These are phyloP conservation scores for Linnemannia schmuckeri DNA, from an alignment of 192 early-diverging fungal species.

Conservation along the genomic window DNA sequence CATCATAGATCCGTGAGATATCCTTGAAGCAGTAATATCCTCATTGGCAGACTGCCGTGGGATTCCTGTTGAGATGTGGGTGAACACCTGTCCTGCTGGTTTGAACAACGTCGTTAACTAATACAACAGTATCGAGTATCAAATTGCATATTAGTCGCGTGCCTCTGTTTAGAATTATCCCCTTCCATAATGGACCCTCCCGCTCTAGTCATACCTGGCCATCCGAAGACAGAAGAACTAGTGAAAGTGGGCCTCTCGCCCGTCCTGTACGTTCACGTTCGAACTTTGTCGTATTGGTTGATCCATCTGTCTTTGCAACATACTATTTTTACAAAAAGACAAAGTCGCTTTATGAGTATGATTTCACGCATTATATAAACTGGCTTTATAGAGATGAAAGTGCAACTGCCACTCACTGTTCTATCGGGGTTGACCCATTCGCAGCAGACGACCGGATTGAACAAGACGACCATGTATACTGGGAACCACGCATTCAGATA, in stretches of 20 bases:
- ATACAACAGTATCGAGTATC: neutral
- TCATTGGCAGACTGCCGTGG: conserved; percentile 19
- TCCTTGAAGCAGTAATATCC: conserved; percentile 37
- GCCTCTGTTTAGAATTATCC: no score
- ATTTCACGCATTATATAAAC: neutral
- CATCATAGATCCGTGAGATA: conserved; percentile 53
- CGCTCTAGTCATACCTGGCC: conserved; percentile 19
- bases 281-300: conserved; percentile 38
- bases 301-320: conserved; percentile 37
- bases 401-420: conserved; percentile 24
- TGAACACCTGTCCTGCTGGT: conserved; percentile 34
- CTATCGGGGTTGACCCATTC: conserved; percentile 54
- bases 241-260: conserved; percentile 25
- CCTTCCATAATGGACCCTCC: neutral
- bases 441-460: conserved; percentile 46
- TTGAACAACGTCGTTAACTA: conserved; percentile 41
- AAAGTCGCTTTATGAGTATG: neutral
- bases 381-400: neutral
- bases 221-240: conserved; percentile 39
- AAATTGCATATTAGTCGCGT: neutral
- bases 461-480: conserved; percentile 37
- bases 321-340: conserved; percentile 15
- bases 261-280: conserved; percentile 41
- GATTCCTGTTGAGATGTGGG: conserved; percentile 29
- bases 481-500: conserved; percentile 52